Evolutionary conservation across 2,329 filamentous ascomycete genomes (phyloP).

Genomic region (Verticillium klebahnii): DNA sequence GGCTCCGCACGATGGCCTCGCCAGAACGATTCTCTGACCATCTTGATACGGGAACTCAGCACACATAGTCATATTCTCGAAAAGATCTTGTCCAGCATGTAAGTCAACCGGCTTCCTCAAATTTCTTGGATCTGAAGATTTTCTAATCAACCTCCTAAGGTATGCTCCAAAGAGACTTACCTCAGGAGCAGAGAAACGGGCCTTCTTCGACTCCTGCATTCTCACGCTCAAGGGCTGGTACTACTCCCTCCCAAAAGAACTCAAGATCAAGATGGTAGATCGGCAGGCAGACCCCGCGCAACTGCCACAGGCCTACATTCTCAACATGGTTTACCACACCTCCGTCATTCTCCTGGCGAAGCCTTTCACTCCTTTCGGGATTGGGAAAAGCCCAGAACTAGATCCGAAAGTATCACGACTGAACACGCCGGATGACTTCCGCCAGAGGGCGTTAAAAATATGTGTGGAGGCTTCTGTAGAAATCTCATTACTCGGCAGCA

Average conservation of each 20-base stretch:
- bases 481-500: constrained; percentile 20
- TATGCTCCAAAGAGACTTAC: constrained; percentile 24
- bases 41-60: background rate
- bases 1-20: background rate
- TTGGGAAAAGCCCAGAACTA: background rate
- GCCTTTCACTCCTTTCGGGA: constrained; percentile 16
- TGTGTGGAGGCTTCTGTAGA: constrained; percentile 18
- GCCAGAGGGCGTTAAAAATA: background rate
- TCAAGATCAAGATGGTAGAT: constrained; percentile 8
- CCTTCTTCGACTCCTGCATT: constrained; percentile 24
- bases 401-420: background rate
- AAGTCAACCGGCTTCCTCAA: too few species aligned
- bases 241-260: constrained; percentile 24
- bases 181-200: constrained; percentile 14
- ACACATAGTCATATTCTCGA: too few species aligned
- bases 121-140: too few species aligned
- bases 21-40: background rate
- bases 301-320: constrained; percentile 22
- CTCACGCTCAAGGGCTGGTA: constrained; percentile 28
- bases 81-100: too few species aligned
- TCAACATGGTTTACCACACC: constrained; percentile 30
- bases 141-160: constrained; percentile 7
- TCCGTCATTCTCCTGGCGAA: constrained; percentile 24
- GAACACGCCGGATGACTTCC: background rate
- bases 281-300: constrained; percentile 16